These are phyloP conservation scores for Penicillium psychrosexuale DNA, from an alignment of 2,329 filamentous ascomycete species.

Conservation along the genomic window DNA sequence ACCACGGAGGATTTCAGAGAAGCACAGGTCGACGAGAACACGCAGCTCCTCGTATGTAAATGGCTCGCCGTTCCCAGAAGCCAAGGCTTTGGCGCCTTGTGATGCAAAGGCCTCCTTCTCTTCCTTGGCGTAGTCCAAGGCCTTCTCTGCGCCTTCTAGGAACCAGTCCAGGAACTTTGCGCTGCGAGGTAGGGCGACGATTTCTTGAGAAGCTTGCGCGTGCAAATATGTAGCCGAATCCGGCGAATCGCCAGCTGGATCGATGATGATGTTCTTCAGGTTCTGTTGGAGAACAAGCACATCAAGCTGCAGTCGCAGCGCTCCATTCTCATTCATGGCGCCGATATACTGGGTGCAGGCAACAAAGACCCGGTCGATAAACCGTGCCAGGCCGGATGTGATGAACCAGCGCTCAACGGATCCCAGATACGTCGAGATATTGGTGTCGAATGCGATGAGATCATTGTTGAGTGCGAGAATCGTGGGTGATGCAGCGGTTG, in stretches of 20 bases:
- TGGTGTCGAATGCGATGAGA: slow-evolving; percentile 84
- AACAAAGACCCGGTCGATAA: slow-evolving; percentile 78
- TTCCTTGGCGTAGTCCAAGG: slow-evolving; percentile 45
- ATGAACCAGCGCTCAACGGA: slow-evolving; percentile 70
- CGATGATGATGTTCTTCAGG: slow-evolving; percentile 77
- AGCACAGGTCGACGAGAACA: slow-evolving; percentile 46
- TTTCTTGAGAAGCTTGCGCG: slow-evolving; percentile 26
- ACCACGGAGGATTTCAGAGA: slow-evolving; percentile 44
- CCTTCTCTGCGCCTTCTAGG: slow-evolving; percentile 45
- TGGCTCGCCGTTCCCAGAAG: slow-evolving; percentile 41
- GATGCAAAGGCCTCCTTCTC: slow-evolving; percentile 42
- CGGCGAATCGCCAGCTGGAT: slow-evolving; percentile 19
- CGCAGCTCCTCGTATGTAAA: slow-evolving; percentile 48
- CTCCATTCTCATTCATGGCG: slow-evolving; percentile 80
- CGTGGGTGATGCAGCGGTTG: slow-evolving; percentile 54
- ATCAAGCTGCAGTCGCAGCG: slow-evolving; percentile 86
- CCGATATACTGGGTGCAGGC: slow-evolving; percentile 67
- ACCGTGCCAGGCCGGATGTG: slow-evolving; percentile 68
- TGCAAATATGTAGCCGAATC: slow-evolving; percentile 3
- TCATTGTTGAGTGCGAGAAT: slow-evolving; percentile 81
- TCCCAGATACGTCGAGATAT: slow-evolving; percentile 69
- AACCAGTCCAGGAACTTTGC: slow-evolving; percentile 50
- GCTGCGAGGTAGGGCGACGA: slow-evolving; percentile 43
- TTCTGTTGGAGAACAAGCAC: slow-evolving; percentile 95
- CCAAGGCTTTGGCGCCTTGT: slow-evolving; percentile 34